A percentile compares a stretch with the other conserved stretches of the same genome.
These are phyloP conservation scores for Acacia concinna DNA, from an alignment of 331 rosid species.

Conservation along the genomic window DNA sequence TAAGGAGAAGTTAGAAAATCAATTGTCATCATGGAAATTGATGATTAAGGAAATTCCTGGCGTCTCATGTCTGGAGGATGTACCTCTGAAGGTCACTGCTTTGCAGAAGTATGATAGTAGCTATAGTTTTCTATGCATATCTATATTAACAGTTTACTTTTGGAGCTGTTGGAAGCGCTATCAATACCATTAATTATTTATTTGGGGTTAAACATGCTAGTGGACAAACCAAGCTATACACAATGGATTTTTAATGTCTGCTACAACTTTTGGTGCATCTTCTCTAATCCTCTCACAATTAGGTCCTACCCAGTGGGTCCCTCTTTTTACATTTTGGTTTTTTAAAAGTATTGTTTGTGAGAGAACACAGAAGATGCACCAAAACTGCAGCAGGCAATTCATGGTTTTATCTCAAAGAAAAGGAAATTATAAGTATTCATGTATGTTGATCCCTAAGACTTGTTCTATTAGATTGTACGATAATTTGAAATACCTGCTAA, in stretches of 20 bases:
- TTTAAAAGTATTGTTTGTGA: neutral
- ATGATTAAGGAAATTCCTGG: constrained; percentile 73
- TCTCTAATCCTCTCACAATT: neutral
- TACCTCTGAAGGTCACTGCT: constrained; percentile 74
- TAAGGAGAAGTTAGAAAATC: constrained; percentile 72
- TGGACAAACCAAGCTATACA: neutral
- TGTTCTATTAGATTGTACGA: neutral
- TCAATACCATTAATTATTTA: neutral
- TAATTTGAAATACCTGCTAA: constrained; percentile 6
- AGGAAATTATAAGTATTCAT: neutral
- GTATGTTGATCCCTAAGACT: constrained; percentile 16
- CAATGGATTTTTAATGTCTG: neutral
- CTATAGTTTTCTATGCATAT: constrained; percentile 25
- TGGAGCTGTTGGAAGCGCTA: neutral
- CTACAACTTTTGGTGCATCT: neutral
- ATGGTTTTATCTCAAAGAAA: neutral
- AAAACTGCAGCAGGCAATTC: neutral
- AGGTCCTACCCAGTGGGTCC: neutral
- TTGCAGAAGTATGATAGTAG: constrained; percentile 72
- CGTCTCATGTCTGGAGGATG: constrained; percentile 69
- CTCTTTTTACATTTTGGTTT: neutral
- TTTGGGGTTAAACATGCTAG: constrained; percentile 1
- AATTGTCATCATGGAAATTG: constrained; percentile 68
- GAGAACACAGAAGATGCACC: neutral
- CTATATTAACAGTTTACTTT: constrained; percentile 22